Evolutionary conservation across 345 rosid species (phyloP).

Genomic region (Abelmoschus esculentus): DNA sequence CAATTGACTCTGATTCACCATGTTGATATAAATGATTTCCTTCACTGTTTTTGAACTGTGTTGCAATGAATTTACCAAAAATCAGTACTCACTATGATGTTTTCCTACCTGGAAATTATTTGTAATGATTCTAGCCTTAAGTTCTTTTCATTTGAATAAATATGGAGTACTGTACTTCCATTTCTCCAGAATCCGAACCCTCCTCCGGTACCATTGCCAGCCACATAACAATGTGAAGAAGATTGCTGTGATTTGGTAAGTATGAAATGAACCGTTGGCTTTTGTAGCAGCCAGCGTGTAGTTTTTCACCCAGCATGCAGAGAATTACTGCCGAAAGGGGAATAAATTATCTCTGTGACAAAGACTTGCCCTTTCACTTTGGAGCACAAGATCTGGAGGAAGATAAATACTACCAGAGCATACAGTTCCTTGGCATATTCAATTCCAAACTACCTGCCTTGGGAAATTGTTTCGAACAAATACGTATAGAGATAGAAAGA

Average conservation of each 20-base stretch:
- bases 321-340: constrained; percentile 37
- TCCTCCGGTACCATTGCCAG: neutral
- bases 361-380: constrained; percentile 45
- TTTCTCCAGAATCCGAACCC: neutral
- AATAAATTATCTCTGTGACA: constrained; percentile 40
- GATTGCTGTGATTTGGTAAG: constrained; percentile 3
- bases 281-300: constrained; percentile 7
- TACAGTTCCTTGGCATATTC: constrained; percentile 40
- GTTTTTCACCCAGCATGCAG: constrained; percentile 60
- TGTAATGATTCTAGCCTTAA: neutral
- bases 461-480: neutral
- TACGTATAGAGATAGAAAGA: neutral
- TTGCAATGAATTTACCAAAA: neutral
- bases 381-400: constrained; percentile 48
- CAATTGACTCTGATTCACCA: neutral
- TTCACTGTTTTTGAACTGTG: neutral
- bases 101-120: neutral
- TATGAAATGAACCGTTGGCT: neutral
- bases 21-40: neutral
- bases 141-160: neutral
- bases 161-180: neutral
- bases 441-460: neutral
- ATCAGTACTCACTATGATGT: neutral
- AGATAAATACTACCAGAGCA: constrained; percentile 27
- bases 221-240: neutral